Conservation (phyloP, 176 grass and related monocot genomes). For the Rhynchospora breviuscula region DNA sequence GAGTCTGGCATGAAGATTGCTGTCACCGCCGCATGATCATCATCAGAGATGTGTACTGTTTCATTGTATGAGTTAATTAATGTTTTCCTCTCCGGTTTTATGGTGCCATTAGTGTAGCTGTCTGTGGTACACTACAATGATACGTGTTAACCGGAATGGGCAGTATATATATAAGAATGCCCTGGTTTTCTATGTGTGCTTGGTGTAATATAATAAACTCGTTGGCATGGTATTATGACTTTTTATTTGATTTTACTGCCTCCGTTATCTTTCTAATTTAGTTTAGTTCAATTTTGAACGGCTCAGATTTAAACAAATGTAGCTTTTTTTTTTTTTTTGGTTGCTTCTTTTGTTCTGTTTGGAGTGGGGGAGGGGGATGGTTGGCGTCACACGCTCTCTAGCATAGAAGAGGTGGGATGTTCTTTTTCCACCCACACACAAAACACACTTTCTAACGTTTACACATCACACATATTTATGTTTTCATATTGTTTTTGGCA, state of each 20-base stretch:
- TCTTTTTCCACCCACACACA: no score
- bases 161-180: neutral
- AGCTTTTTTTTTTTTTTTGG: neutral
- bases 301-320: neutral
- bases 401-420: no score
- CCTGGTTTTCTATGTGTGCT: neutral
- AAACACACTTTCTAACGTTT: no score
- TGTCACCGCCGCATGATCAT: constrained; percentile 27
- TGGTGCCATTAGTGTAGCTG: neutral
- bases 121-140: neutral
- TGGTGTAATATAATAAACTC: constrained; percentile 8
- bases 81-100: neutral
- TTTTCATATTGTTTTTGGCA: no score
- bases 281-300: neutral
- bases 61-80: neutral
- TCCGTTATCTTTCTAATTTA: neutral
- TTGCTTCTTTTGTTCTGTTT: no score
- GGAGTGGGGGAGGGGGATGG: no score
- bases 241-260: neutral
- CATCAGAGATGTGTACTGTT: neutral
- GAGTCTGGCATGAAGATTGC: constrained; percentile 63
- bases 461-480: no score
- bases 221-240: neutral
- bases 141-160: neutral
- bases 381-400: no score